Evolutionary conservation across 73 alveolate genomes (phyloP).

Genomic region (Paramecium octaurelia): DNA sequence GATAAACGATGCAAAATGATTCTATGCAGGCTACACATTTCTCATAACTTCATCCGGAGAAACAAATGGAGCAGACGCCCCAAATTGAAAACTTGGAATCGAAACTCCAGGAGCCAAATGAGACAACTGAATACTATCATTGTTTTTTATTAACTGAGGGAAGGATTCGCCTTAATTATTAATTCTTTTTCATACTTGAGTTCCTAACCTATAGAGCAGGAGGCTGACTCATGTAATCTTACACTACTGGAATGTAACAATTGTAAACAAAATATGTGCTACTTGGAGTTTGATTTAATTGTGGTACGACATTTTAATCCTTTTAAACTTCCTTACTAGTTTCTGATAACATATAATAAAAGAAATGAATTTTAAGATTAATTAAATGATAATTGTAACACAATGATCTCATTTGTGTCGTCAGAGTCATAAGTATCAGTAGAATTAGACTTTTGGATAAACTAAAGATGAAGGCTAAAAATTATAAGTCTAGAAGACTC

Average conservation of each 20-base stretch:
- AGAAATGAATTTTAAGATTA: not conserved
- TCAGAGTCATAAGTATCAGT: not conserved
- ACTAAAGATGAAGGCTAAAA: not conserved
- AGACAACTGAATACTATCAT: not conserved
- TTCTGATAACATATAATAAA: not conserved
- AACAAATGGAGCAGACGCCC: not conserved
- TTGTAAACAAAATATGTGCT: constrained; percentile 23
- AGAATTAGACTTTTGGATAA: too few relatives aligned
- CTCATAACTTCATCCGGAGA: not conserved
- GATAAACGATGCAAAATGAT: constrained; percentile 24
- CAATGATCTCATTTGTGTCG: not conserved
- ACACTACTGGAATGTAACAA: not conserved
- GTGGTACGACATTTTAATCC: not conserved
- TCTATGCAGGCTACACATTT: not conserved
- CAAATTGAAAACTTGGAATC: constrained; percentile 33
- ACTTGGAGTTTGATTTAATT: constrained; percentile 21
- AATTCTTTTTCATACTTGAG: not conserved
- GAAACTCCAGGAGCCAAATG: not conserved
- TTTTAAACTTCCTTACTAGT: not conserved
- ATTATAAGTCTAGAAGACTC: not conserved
- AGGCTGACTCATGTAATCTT: not conserved
- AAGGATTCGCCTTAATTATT: not conserved
- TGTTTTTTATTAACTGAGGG: not conserved
- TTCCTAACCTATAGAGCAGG: not conserved
- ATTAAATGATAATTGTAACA: not conserved